These are phyloP conservation scores for Vanrija humicola DNA, from an alignment of 1,284 basidiomycete species.

Conservation along the genomic window DNA sequence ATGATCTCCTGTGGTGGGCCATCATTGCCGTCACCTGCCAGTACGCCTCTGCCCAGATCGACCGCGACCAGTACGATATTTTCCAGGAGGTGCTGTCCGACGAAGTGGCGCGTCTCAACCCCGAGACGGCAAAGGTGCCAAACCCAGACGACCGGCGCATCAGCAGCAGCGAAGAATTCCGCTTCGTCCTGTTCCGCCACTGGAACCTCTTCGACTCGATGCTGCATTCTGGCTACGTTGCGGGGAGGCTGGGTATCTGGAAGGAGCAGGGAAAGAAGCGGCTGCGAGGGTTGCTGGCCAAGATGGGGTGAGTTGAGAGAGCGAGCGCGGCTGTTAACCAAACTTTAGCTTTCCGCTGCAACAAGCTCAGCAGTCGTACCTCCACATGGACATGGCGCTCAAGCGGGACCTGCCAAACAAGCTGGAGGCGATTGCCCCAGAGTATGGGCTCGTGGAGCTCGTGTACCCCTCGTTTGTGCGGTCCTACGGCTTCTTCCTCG, in stretches of 20 bases:
- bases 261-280: slow-evolving; percentile 85
- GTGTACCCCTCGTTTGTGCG: slow-evolving; percentile 90
- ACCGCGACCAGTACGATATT: slow-evolving; percentile 77
- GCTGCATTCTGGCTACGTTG: slow-evolving; percentile 95
- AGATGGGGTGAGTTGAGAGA: slow-evolving; percentile 81
- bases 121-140: slow-evolving; percentile 46
- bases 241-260: slow-evolving; percentile 93
- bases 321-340: background rate
- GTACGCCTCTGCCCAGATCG: slow-evolving; percentile 82
- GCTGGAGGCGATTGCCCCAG: slow-evolving; percentile 85
- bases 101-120: slow-evolving; percentile 85
- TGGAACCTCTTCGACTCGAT: slow-evolving; percentile 98
- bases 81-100: slow-evolving; percentile 74
- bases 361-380: slow-evolving; percentile 88
- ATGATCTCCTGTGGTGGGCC: slow-evolving; percentile 91
- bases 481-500: slow-evolving; percentile 80
- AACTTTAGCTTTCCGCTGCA: slow-evolving; percentile 73
- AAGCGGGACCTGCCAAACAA: slow-evolving; percentile 77
- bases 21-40: slow-evolving; percentile 92
- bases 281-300: slow-evolving; percentile 86
- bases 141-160: slow-evolving; percentile 72
- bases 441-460: slow-evolving; percentile 94
- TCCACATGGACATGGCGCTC: slow-evolving; percentile 94
- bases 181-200: slow-evolving; percentile 93
- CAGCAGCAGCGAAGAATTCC: slow-evolving; percentile 74